Conservation (phyloP, 192 early-diverging fungal species). For the Lunasporangiospora selenospora region DNA sequence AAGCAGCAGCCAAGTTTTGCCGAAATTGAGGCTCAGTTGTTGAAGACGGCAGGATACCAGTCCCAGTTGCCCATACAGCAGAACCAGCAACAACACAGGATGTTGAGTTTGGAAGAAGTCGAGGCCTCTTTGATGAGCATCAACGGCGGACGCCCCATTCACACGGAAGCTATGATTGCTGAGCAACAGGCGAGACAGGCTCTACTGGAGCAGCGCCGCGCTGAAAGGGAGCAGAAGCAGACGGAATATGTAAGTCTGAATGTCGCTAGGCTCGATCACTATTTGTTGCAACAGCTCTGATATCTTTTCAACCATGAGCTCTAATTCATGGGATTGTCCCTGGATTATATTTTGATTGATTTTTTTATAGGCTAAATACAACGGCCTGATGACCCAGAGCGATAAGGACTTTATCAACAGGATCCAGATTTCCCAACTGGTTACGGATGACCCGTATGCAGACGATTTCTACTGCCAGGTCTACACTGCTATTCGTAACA, state of each 20-base stretch:
- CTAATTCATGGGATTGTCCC: not conserved
- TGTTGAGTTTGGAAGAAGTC: constrained; percentile 74
- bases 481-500: constrained; percentile 75
- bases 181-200: constrained; percentile 30
- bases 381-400: constrained; percentile 89
- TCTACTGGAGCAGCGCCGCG: constrained; percentile 33
- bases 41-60: constrained; percentile 45
- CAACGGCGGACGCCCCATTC: constrained; percentile 48
- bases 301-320: not conserved
- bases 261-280: not conserved
- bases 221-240: constrained; percentile 46
- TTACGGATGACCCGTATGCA: constrained; percentile 88
- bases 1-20: constrained; percentile 49
- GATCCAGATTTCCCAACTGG: constrained; percentile 95
- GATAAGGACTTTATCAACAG: constrained; percentile 96
- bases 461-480: constrained; percentile 99
- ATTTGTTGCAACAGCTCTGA: not conserved
- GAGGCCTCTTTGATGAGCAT: constrained; percentile 67
- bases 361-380: constrained; percentile 72
- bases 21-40: constrained; percentile 62
- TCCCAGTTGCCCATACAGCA: constrained; percentile 5
- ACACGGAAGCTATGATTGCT: constrained; percentile 48
- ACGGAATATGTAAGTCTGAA: constrained; percentile 35
- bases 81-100: constrained; percentile 51
- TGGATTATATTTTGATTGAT: not conserved